Conservation (phyloP, 768 basidiomycete genomes). For the Psilocybe cubensis region DNA sequence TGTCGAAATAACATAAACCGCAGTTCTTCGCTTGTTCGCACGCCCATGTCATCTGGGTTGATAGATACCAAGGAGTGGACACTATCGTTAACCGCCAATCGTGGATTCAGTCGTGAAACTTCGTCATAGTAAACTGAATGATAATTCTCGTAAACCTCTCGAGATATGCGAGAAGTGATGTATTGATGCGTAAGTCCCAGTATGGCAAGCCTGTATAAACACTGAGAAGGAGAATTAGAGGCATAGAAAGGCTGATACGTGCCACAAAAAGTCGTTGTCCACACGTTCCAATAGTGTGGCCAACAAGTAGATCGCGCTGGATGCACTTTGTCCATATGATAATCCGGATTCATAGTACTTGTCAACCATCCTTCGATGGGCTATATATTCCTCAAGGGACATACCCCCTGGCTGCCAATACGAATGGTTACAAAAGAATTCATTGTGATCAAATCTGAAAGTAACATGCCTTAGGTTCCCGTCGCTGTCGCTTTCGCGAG, state of each 20-base stretch:
- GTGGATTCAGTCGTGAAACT: constrained; percentile 87
- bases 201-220: constrained; percentile 76
- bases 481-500: constrained; percentile 60
- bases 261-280: constrained; percentile 96
- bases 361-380: constrained; percentile 65
- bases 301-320: constrained; percentile 87
- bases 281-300: constrained; percentile 90
- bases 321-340: constrained; percentile 87
- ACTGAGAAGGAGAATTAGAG: constrained; percentile 3
- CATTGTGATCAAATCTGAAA: constrained; percentile 1
- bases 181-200: constrained; percentile 95
- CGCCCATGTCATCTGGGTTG: constrained; percentile 82
- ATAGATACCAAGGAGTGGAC: constrained; percentile 46
- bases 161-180: constrained; percentile 83
- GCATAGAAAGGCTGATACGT: constrained; percentile 18
- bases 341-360: constrained; percentile 88
- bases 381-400: constrained; percentile 69
- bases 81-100: constrained; percentile 42
- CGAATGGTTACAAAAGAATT: background rate
- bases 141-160: constrained; percentile 81
- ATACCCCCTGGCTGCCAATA: constrained; percentile 49
- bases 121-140: constrained; percentile 87
- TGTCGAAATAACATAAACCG: constrained; percentile 95
- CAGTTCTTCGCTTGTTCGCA: constrained; percentile 86
- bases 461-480: constrained; percentile 46